Evolutionary conservation across 2,329 filamentous ascomycete genomes (phyloP).

Genomic region (Nigrospora osmanthi): DNA sequence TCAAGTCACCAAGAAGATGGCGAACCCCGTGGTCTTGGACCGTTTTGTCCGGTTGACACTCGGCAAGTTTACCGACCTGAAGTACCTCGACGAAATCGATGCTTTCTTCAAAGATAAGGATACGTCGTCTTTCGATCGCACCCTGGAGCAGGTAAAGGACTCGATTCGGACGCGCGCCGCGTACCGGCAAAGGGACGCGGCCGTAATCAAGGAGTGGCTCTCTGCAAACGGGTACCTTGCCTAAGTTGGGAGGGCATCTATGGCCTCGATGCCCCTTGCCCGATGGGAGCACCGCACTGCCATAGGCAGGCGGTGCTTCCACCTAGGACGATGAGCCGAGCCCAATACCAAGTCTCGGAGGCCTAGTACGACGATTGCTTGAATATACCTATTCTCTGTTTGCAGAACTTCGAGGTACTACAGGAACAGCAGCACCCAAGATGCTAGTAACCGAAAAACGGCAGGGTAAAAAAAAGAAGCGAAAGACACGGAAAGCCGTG

Average conservation of each 20-base stretch:
- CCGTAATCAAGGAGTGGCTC: slow-evolving; percentile 73
- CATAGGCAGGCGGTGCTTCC: too few relatives aligned
- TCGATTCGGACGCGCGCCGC: slow-evolving; percentile 75
- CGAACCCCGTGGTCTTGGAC: slow-evolving; percentile 82
- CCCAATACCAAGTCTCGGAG: too few relatives aligned
- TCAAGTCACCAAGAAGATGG: slow-evolving; percentile 61
- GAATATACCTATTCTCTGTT: too few relatives aligned
- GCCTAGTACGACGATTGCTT: too few relatives aligned
- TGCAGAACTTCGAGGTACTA: too few relatives aligned
- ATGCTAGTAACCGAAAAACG: too few relatives aligned
- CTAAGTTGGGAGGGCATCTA: not conserved
- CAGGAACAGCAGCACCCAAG: too few relatives aligned
- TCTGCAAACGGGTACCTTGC: slow-evolving; percentile 33
- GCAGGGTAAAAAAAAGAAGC: too few relatives aligned
- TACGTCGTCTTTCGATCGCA: slow-evolving; percentile 77
- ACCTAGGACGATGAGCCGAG: too few relatives aligned
- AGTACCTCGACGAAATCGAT: slow-evolving; percentile 67
- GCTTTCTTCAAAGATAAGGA: slow-evolving; percentile 83
- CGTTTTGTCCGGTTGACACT: slow-evolving; percentile 76
- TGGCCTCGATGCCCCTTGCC: too few relatives aligned
- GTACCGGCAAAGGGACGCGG: slow-evolving; percentile 72
- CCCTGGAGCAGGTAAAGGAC: slow-evolving; percentile 77
- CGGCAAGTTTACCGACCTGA: slow-evolving; percentile 66
- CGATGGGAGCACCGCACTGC: too few relatives aligned
- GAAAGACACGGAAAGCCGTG: too few relatives aligned